Percentiles rank a stretch among this genome's conserved stretches.
phyloP scores from a whole-genome alignment of 495 filamentous ascomycete genomes.

The Penicillium manginii region DNA sequence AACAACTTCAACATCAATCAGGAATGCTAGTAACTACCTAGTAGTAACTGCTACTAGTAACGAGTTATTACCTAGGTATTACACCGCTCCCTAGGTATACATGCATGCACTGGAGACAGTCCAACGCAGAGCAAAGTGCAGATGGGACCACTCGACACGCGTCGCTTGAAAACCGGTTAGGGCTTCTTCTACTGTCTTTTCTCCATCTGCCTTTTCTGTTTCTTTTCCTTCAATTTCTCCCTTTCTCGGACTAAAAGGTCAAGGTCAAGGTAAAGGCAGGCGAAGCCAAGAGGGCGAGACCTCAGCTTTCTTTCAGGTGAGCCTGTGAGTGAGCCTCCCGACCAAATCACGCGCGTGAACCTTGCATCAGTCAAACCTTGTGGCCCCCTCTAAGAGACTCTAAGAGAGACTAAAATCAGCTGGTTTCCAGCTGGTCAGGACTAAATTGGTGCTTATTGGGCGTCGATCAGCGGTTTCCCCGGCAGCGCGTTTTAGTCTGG shows the following conservation, averaged over 20 bases:
- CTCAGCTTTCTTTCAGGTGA: neutral
- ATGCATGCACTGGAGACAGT: conserved; percentile 6
- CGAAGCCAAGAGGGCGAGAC: conserved; percentile 21
- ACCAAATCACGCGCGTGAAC: conserved; percentile 14
- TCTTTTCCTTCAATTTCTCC: neutral
- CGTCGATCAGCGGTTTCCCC: conserved; percentile 32
- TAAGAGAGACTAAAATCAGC: neutral
- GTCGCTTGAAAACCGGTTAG: neutral
- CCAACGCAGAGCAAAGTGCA: conserved; percentile 15
- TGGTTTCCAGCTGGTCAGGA: neutral
- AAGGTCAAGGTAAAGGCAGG: conserved; percentile 5
- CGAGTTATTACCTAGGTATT: too few species aligned
- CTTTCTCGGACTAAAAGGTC: neutral
- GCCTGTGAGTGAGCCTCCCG: neutral
- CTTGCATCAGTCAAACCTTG: conserved; percentile 6
- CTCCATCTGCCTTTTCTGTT: too few species aligned
- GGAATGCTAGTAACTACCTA: too few species aligned
- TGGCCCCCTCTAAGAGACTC: neutral
- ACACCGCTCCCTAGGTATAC: neutral
- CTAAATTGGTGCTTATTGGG: neutral
- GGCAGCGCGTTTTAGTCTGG: conserved; percentile 21
- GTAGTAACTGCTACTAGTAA: too few species aligned
- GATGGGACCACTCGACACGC: conserved; percentile 14
- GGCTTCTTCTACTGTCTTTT: neutral
- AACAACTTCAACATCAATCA: too few species aligned